These are phyloP conservation scores for Melanomma pulvis-pyrius DNA, from an alignment of 495 filamentous ascomycete species.

Conservation along the genomic window DNA sequence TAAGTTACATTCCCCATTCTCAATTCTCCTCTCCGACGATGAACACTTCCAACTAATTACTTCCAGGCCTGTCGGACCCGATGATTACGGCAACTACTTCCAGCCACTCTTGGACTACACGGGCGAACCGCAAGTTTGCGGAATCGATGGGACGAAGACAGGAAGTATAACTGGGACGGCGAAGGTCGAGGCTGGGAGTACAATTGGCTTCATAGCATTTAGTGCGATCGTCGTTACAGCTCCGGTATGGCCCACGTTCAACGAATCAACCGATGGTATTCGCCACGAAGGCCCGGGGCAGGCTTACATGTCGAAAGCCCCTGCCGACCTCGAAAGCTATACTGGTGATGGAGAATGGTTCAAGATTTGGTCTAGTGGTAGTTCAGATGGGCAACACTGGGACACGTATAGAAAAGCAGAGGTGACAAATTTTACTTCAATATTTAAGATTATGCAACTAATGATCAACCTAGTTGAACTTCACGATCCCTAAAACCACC, in stretches of 20 bases:
- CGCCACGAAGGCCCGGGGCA: conserved; percentile 8
- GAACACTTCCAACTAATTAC: neutral
- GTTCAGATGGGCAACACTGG: conserved; percentile 3
- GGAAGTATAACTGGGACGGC: neutral
- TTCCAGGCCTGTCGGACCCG: neutral
- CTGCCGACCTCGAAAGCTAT: conserved; percentile 13
- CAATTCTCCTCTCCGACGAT: no score
- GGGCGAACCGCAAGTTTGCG: conserved; percentile 3
- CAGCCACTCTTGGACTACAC: neutral
- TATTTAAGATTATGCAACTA: neutral
- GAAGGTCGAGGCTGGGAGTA: conserved; percentile 6
- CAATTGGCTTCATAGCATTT: neutral
- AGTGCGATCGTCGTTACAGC: neutral
- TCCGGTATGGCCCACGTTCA: neutral
- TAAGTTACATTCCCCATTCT: neutral
- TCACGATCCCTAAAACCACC: conserved; percentile 21
- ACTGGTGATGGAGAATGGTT: conserved; percentile 23
- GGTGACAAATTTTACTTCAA: neutral
- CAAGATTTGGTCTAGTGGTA: conserved; percentile 6
- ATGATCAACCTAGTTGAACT: conserved; percentile 4
- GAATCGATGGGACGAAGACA: conserved; percentile 7
- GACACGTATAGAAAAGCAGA: neutral
- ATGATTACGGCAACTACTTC: neutral
- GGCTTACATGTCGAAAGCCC: conserved; percentile 21
- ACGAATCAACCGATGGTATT: neutral